Base-by-base conservation (phyloP, 345 rosid species). In the Populus euphratica region DNA sequence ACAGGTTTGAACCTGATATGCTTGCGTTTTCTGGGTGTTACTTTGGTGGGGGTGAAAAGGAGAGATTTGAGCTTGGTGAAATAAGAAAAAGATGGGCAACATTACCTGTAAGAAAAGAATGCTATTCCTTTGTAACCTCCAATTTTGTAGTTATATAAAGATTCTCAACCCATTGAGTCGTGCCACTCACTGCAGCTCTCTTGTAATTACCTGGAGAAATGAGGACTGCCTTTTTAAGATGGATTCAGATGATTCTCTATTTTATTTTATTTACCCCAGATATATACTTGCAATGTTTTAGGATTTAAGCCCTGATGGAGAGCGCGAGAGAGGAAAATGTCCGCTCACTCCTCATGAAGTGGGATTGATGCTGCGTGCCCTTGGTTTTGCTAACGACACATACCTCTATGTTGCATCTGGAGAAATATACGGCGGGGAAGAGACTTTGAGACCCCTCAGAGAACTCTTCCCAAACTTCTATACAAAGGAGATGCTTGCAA, bases 1-100 rank as follows among this genome's bases (percentile, higher is more conserved):
- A n/a, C 78, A 96, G 99, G 85, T 96, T 96, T 85, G 99, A 96
- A 86, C 95, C 99, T 76, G 99, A 96, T 84, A 96, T 94, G 98
- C 89, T 96, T 73, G 98, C 99, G 36, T 96, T 96, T 86, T 96
- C 99, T 75, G 98, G 99, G 78, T 96, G 99, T 82, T 95, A 94
- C 83, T 96, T 80, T 84, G 99, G 99, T 38, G 99, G 99, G n/a
- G 99, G 99, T 78, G 99, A 94, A 69, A 94, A 94, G 78, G 99
- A 92, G 83, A 87, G 89, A 87, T 80, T 79, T 31, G 98, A 96
- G 86, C 97, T 96, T 20, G 89, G 90, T 36, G 92, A 90, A 88
- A 92, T 96, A 80, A 87, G 98, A 82, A 96, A 96, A 80, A 88
- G 99, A 87, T 96, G 99, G 98, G 91, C 82, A 50, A 96, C 97